Base-by-base conservation (phyloP, 1,284 basidiomycete genomes). In the Papiliotrema terrestris region DNA sequence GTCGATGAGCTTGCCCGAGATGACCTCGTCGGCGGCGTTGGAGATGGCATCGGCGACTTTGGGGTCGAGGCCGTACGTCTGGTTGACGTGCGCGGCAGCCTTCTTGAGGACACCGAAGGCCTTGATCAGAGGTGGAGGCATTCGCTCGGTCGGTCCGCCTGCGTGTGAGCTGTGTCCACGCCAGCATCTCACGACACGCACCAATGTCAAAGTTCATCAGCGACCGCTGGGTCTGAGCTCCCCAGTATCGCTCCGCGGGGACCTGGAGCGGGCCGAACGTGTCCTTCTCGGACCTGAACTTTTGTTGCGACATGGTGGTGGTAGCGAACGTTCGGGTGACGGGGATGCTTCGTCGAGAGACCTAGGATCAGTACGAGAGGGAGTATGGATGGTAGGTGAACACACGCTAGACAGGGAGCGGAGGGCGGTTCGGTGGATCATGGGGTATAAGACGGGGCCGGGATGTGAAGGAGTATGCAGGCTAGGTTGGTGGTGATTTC, bases 161-260 rank as follows among this genome's bases (percentile, higher is more conserved):
- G 57, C 19, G 14, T 6, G 22, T 22, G 25, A 20, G 23, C 37
- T 22, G 48, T 20, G 4, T 14, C 15, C 29, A 11, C 26, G 32
- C 29, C 32, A n/a, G n/a, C n/a, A n/a, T 19, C 11, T 17, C 19
- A 8, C 41, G 19, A 43, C 17, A 19, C 72, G 58, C 51, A 74
- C 95, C 96, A 67, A 99, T 99, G 77, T 98, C 94, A 72, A 99
- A 99, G 80, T 99, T 99, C 78, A 94, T 89, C 63, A 98, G 82
- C 26, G 93, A 96, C 88, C 96, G 84, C 78, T 98, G 96, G 35
- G 96, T 99, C 80, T 98, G 96, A 19, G 95, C 95, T 59, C 96
- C 96, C 93, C 95, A 99, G 80, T 98, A 98, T 54, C 88, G 84
- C 71, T 98, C 89, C 22, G 88, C 85, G 39, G 96, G 95, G 46